phyloP scores from a whole-genome alignment of 169 alveolate genomes.

The Plasmodium fragile region DNA sequence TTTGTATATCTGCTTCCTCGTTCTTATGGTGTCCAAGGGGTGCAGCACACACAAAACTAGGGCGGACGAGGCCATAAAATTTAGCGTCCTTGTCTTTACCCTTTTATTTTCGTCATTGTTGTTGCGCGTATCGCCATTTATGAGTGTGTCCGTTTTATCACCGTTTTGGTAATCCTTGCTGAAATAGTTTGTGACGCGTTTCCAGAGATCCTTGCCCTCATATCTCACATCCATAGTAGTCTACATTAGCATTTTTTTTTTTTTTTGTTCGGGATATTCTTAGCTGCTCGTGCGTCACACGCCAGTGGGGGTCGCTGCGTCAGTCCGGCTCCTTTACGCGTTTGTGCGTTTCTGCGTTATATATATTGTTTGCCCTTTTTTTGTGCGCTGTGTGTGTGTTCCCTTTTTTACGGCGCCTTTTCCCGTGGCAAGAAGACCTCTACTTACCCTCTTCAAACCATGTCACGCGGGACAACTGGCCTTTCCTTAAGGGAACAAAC shows the following conservation, averaged over 20 bases:
- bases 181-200: background rate
- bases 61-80: constrained; percentile 66
- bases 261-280: background rate
- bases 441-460: background rate
- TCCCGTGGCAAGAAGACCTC: background rate
- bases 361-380: background rate
- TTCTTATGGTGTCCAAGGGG: constrained; percentile 68
- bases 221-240: constrained; percentile 52
- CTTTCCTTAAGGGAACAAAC: background rate
- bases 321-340: background rate
- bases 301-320: background rate
- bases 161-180: background rate
- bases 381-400: background rate
- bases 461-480: background rate
- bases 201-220: constrained; percentile 20
- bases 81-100: constrained; percentile 56
- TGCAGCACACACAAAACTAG: constrained; percentile 54
- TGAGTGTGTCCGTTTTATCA: background rate
- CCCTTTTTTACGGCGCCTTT: background rate
- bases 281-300: background rate
- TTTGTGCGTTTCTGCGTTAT: background rate
- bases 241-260: constrained; percentile 23
- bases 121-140: background rate
- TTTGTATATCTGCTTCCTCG: constrained; percentile 72
- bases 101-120: constrained; percentile 16